These are phyloP conservation scores for Zygosaccharomyces siamensis DNA, from an alignment of 805 yeast genomes.

Conservation along the genomic window DNA sequence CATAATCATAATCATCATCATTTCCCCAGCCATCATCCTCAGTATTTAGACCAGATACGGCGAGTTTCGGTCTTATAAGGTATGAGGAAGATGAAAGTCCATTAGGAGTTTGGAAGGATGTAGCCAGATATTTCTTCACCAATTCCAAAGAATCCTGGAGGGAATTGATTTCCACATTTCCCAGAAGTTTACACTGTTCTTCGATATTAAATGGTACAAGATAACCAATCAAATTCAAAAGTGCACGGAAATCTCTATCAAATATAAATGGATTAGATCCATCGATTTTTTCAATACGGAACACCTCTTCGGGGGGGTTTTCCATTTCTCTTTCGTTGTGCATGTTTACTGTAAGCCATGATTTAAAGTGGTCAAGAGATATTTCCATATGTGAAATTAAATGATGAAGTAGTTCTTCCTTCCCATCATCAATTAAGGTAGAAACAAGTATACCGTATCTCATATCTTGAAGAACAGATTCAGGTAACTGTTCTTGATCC, in stretches of 20 bases:
- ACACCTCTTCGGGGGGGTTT: constrained; percentile 17
- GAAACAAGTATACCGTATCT: constrained; percentile 33
- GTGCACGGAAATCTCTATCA: constrained; percentile 30
- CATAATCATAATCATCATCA: constrained; percentile 20
- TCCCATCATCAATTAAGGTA: constrained; percentile 32
- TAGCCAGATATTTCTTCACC: constrained; percentile 20
- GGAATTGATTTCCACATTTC: constrained; percentile 9
- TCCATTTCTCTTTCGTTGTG: constrained; percentile 9
- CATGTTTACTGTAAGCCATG: constrained; percentile 15
- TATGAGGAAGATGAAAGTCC: constrained; percentile 28
- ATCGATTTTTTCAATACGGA: constrained; percentile 7
- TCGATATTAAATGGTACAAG: constrained; percentile 16
- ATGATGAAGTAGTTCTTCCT: constrained; percentile 20
- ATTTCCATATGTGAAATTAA: constrained; percentile 20
- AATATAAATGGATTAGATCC: constrained; percentile 13
- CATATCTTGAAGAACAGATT: constrained; percentile 21
- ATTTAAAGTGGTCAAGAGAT: constrained; percentile 15
- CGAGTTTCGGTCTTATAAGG: constrained; percentile 18
- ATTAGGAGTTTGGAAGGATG: constrained; percentile 30
- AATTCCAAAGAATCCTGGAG: constrained; percentile 13
- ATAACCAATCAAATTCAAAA: constrained; percentile 24
- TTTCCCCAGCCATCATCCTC: constrained; percentile 25
- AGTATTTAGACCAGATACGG: neutral
- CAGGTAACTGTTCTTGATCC: constrained; percentile 24
- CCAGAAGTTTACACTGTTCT: constrained; percentile 23